A percentile compares a stretch with the other conserved stretches of the same genome.
Conservation (phyloP, 2,329 filamentous ascomycete genomes). For the Pseudogymnoascus sp. region DNA sequence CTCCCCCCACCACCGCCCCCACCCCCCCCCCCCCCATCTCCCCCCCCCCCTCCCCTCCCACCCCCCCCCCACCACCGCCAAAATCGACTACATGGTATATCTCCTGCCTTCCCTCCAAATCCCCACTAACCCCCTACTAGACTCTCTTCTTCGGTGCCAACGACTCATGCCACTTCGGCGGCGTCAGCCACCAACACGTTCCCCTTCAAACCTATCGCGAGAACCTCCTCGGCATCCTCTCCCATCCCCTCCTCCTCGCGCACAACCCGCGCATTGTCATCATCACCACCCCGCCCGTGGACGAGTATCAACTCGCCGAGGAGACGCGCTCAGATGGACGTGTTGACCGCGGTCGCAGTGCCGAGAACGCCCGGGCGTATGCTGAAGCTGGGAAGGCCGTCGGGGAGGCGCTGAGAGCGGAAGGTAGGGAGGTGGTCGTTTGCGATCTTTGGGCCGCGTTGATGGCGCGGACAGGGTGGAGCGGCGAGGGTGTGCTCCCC, state of each 20-base stretch:
- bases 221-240: constrained; percentile 64
- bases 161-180: constrained; percentile 63
- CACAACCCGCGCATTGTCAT: constrained; percentile 69
- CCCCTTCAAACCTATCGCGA: constrained; percentile 52
- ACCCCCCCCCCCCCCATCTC: too few species aligned
- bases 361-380: constrained; percentile 40
- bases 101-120: background rate
- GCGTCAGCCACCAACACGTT: constrained; percentile 63
- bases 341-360: constrained; percentile 35
- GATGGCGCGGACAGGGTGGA: constrained; percentile 56
- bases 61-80: constrained; percentile 51
- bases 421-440: constrained; percentile 42
- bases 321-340: constrained; percentile 36
- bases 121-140: constrained; percentile 12
- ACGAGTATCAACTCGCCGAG: constrained; percentile 54
- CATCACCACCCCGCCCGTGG: constrained; percentile 72
- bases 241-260: constrained; percentile 57
- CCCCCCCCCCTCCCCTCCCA: constrained; percentile 54
- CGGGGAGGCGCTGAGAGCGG: constrained; percentile 37
- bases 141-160: constrained; percentile 79
- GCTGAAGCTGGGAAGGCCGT: constrained; percentile 57
- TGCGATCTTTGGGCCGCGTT: constrained; percentile 75
- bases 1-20: constrained; percentile 49
- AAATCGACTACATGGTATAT: constrained; percentile 59
- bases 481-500: constrained; percentile 40